Conservation (phyloP, 2,329 filamentous ascomycete genomes). For the Trichophaea hybrida region DNA sequence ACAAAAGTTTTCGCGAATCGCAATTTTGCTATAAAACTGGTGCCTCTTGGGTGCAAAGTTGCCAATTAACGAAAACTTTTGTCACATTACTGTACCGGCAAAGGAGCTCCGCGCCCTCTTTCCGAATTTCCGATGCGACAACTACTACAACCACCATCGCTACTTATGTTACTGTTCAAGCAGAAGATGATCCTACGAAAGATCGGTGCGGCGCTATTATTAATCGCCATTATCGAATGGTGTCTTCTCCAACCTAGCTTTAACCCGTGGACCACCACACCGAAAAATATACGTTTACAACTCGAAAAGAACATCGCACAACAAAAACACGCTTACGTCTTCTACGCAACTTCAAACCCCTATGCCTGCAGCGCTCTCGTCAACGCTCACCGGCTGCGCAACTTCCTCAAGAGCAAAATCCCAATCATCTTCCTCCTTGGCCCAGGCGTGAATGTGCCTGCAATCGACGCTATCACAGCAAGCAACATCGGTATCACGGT, state of each 20-base stretch:
- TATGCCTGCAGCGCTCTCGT: slow-evolving; percentile 22
- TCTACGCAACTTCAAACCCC: slow-evolving; percentile 14
- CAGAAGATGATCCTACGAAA: neutral
- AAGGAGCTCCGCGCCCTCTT: too few relatives aligned
- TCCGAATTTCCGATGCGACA: neutral
- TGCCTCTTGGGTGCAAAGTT: too few relatives aligned
- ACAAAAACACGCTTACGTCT: slow-evolving; percentile 17
- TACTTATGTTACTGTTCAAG: neutral
- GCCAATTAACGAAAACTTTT: too few relatives aligned
- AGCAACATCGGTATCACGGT: slow-evolving; percentile 6
- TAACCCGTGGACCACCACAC: too few relatives aligned
- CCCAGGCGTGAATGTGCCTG: slow-evolving; percentile 26
- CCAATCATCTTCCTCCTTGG: slow-evolving; percentile 35
- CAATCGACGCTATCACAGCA: neutral
- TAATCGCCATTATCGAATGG: neutral
- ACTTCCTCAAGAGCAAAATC: slow-evolving; percentile 26
- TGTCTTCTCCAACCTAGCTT: neutral
- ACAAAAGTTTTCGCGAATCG: too few relatives aligned
- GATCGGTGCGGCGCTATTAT: neutral
- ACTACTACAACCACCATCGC: neutral
- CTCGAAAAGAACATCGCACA: too few relatives aligned
- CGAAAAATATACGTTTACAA: too few relatives aligned
- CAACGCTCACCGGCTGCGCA: slow-evolving; percentile 28
- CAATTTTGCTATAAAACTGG: too few relatives aligned
- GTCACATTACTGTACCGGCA: too few relatives aligned